Base-by-base conservation (phyloP, 2,329 filamentous ascomycete genomes). In the Ophiostoma novo-ulmi region DNA sequence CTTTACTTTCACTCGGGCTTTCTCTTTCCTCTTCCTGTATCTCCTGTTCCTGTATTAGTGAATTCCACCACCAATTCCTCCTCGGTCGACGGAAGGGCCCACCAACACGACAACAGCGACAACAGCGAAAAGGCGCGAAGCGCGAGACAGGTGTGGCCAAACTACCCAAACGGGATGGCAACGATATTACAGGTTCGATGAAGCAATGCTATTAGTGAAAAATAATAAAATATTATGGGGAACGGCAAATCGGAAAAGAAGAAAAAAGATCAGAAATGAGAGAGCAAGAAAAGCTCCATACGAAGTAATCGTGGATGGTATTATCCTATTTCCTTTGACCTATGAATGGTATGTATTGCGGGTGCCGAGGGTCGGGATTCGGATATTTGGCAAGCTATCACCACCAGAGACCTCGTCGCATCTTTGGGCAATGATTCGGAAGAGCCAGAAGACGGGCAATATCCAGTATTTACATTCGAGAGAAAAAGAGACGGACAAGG, bases 41-140 rank as follows among this genome's bases (percentile, higher is more conserved):
- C 55, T 70, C 65, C 64, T 22, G 6, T 38, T 38, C 10, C 26
- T 64, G 13, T 38, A 35, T 35, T 14, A 35, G 58, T 35, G 35
- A n/a, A 36, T 65, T 65, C 61, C 17, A n/a, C 14, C 14, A 68
- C 63, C 68, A n/a, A 36, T 65, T 65, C 61, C 17, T 36, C 14
- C 14, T 70, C 63, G 70, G 68, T 55, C 39, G 36, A 26, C 20
- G 38, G 39, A 65, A 41, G 67, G 66, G n/a, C 67, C 52, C 69
- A 58, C 65, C 68, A 65, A 71, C 74, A 3, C 72, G 74, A 72
- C 69, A 70, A 67, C 58, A 39, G 31, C 72, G 74, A 72, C 69
- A 70, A 67, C 58, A 39, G 52, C 52, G 52, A 61, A 70, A 73
- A 73, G 67, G 67, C 73, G 73, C 73, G 73, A 73, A 67, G 73